A percentile compares a stretch with the other conserved stretches of the same genome.
These are phyloP conservation scores for Xylariaceae sp. DNA, from an alignment of 2,329 filamentous ascomycete species.

Conservation along the genomic window DNA sequence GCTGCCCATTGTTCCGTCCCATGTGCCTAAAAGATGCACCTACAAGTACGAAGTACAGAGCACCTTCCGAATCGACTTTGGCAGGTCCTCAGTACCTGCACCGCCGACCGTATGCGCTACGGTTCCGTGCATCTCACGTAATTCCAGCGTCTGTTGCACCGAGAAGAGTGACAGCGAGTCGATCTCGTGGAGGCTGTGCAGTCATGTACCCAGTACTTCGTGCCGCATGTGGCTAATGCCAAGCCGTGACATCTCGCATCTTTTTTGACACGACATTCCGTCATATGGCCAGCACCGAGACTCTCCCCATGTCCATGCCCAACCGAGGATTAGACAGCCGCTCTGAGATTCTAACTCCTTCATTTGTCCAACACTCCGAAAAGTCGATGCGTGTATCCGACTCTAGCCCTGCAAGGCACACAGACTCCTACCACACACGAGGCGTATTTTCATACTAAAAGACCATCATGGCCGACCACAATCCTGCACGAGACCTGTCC, in stretches of 20 bases:
- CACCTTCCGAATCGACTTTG: too few relatives aligned
- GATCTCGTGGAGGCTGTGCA: not conserved
- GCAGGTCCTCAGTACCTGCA: too few relatives aligned
- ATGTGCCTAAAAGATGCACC: too few relatives aligned
- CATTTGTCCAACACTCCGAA: not conserved
- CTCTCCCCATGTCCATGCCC: too few relatives aligned
- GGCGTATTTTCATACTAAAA: not conserved
- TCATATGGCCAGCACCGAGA: not conserved
- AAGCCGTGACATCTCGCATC: not conserved
- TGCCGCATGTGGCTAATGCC: not conserved
- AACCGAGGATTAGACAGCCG: too few relatives aligned
- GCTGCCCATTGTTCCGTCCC: too few relatives aligned
- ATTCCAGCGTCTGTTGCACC: too few relatives aligned
- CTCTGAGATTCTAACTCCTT: not conserved
- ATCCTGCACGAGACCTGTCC: conserved; percentile 37
- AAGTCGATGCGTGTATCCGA: too few relatives aligned
- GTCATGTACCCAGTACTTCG: not conserved
- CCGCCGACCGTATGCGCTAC: too few relatives aligned
- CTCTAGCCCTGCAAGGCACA: not conserved
- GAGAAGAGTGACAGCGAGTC: too few relatives aligned
- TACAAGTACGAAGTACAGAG: too few relatives aligned
- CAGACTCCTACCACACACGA: not conserved
- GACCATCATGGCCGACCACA: conserved; percentile 22
- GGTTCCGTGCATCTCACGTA: too few relatives aligned
- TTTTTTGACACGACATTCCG: not conserved